Evolutionary conservation across 2,329 filamentous ascomycete genomes (phyloP).

Genomic region (Aspergillus calidoustus): DNA sequence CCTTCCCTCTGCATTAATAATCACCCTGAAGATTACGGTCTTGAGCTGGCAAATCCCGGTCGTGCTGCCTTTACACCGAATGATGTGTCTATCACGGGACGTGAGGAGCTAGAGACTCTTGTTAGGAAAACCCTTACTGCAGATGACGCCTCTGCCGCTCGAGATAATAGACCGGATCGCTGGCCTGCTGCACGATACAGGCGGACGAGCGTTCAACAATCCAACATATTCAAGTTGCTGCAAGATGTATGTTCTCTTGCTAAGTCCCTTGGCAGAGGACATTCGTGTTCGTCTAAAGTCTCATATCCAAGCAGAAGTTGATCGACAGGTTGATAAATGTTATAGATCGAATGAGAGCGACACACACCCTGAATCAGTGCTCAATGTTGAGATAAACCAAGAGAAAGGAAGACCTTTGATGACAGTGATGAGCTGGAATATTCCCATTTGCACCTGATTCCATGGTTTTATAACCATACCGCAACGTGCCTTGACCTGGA

Average conservation of each 20-base stretch:
- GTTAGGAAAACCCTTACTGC: neutral
- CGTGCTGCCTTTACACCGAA: neutral
- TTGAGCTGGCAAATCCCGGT: neutral
- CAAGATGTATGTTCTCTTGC: neutral
- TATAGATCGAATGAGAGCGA: neutral
- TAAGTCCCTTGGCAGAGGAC: neutral
- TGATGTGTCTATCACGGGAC: neutral
- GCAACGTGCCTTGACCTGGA: neutral
- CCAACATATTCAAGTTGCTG: neutral
- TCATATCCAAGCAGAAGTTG: neutral
- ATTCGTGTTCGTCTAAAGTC: neutral
- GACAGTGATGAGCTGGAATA: slow-evolving; percentile 6
- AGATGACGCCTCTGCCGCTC: neutral
- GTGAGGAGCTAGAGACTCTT: neutral
- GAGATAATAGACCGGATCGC: slow-evolving; percentile 2
- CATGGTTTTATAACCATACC: neutral
- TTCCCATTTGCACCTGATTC: neutral
- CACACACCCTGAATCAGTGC: neutral
- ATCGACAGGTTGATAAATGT: neutral
- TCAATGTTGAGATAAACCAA: neutral
- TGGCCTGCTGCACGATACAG: neutral
- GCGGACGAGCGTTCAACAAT: neutral
- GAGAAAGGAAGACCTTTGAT: neutral
- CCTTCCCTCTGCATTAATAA: neutral
- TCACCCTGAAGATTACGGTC: neutral